Conservation (phyloP, 768 basidiomycete species). For the Podaxis rugospora region DNA sequence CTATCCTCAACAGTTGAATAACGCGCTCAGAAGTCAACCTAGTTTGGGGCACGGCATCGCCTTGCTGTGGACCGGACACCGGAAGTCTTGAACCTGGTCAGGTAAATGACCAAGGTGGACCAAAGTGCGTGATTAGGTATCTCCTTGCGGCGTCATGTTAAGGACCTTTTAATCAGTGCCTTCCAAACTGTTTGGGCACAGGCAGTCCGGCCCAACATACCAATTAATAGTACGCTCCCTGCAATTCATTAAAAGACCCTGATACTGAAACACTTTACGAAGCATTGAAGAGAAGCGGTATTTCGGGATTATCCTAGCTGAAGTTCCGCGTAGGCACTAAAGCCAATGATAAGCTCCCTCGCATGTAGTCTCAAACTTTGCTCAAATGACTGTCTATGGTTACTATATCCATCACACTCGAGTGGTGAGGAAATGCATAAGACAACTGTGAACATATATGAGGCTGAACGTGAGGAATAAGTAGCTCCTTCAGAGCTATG, state of each 20-base stretch:
- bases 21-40: not conserved
- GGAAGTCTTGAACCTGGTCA: conserved; percentile 41
- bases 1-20: not conserved
- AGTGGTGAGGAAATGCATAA: no score
- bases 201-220: conserved; percentile 34
- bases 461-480: no score
- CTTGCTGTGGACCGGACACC: conserved; percentile 39
- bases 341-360: not conserved
- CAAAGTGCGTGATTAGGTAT: conserved; percentile 25
- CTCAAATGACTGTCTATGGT: no score
- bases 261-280: not conserved
- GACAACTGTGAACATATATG: no score
- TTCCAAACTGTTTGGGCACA: conserved; percentile 34
- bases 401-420: no score
- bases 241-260: not conserved
- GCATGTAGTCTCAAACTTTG: not conserved
- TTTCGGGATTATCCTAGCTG: conserved; percentile 12
- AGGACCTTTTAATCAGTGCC: conserved; percentile 19
- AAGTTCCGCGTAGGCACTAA: not conserved
- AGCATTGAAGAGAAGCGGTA: conserved; percentile 17
- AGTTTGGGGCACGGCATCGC: conserved; percentile 40
- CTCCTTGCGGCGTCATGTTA: not conserved
- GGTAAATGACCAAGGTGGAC: conserved; percentile 30
- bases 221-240: conserved; percentile 8
- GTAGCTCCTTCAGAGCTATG: no score